Percentiles rank a stretch among this genome's conserved stretches.
phyloP scores from a whole-genome alignment of 257 asterid species.

The Fraxinus anomala region DNA sequence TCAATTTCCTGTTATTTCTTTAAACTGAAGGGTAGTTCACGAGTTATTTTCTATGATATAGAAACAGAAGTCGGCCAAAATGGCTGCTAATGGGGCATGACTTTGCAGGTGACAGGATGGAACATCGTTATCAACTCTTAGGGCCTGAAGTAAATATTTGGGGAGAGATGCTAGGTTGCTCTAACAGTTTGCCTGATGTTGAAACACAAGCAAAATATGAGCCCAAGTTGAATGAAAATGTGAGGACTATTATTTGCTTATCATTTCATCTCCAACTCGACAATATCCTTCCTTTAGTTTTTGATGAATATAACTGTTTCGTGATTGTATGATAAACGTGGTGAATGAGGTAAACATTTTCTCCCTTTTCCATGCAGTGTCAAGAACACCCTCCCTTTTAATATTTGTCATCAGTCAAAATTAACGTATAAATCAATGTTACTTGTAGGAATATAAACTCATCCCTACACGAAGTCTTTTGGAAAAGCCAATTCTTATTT shows the following conservation, averaged over 20 bases:
- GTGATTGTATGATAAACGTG: background rate
- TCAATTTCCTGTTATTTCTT: constrained; percentile 19
- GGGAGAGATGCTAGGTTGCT: constrained; percentile 54
- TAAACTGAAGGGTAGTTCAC: background rate
- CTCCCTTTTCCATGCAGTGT: background rate
- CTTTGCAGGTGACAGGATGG: constrained; percentile 50
- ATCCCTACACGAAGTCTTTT: background rate
- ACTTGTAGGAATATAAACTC: background rate
- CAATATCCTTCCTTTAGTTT: background rate
- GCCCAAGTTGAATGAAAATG: constrained; percentile 6
- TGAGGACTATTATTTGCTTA: background rate
- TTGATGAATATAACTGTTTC: background rate
- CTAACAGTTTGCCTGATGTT: constrained; percentile 38
- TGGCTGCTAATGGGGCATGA: constrained; percentile 32
- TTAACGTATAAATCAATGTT: background rate
- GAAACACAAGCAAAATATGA: constrained; percentile 37
- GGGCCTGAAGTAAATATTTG: constrained; percentile 50
- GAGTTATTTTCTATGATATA: constrained; percentile 1
- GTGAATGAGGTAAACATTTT: background rate
- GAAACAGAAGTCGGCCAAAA: constrained; percentile 9
- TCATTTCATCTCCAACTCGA: background rate
- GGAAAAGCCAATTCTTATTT: background rate
- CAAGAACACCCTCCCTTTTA: background rate
- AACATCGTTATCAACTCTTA: constrained; percentile 36
- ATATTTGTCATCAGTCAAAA: background rate